Evolutionary conservation across 805 yeast species (phyloP).

Genomic region (Candida taoyuanica): DNA sequence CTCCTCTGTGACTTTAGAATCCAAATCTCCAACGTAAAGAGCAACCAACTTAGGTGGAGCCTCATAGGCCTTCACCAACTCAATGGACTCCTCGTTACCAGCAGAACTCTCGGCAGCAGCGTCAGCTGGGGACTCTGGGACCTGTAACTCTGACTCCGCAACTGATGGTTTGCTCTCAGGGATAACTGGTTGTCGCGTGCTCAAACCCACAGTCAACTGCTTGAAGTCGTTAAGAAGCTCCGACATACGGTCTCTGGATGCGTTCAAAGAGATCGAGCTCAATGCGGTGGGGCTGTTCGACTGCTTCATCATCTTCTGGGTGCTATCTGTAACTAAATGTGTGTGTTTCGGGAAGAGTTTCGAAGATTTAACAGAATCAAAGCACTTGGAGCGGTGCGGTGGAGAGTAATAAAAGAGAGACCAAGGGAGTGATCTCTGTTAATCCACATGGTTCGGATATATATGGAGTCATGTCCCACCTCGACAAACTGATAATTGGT

Average conservation of each 20-base stretch:
- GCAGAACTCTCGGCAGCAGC: conserved; percentile 7
- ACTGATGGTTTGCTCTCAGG: too few species aligned
- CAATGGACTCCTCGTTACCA: conserved; percentile 16
- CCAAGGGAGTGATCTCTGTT: too few species aligned
- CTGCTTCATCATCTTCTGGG: not conserved
- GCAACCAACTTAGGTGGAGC: conserved; percentile 13
- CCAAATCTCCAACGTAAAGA: conserved; percentile 61
- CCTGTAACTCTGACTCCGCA: too few species aligned
- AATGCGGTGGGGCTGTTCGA: conserved; percentile 9
- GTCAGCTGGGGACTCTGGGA: too few species aligned
- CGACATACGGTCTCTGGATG: conserved; percentile 25
- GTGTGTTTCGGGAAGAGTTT: too few species aligned
- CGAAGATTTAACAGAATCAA: too few species aligned
- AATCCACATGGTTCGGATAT: too few species aligned
- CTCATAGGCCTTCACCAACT: conserved; percentile 15
- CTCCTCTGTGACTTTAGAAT: conserved; percentile 45
- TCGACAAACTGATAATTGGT: too few species aligned
- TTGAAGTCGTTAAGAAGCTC: conserved; percentile 28
- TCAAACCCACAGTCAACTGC: conserved; percentile 12
- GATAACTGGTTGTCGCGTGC: not conserved
- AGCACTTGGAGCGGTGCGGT: too few species aligned
- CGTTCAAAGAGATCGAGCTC: conserved; percentile 21
- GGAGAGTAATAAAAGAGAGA: too few species aligned
- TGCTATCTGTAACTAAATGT: too few species aligned
- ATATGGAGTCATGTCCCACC: too few species aligned